Evolutionary conservation across 108 stramenopile species (phyloP).

Genomic region (Bacterosira constricta): DNA sequence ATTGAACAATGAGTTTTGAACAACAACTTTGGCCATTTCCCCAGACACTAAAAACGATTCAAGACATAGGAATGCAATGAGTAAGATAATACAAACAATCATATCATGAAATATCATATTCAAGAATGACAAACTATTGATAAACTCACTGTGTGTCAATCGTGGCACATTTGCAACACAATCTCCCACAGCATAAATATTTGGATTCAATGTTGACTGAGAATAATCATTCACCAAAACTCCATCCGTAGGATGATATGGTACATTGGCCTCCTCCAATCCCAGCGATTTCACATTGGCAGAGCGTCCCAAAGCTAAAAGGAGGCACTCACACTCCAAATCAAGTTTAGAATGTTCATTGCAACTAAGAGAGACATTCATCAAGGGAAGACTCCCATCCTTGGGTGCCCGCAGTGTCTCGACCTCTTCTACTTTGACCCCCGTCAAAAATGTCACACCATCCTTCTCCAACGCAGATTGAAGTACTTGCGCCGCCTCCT

Average conservation of each 20-base stretch:
- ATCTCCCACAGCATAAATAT: conserved; percentile 93
- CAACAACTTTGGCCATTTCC: conserved; percentile 94
- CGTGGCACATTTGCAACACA: conserved; percentile 85
- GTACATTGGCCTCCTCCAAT: conserved; percentile 83
- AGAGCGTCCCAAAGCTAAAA: conserved; percentile 88
- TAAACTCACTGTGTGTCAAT: conserved; percentile 73
- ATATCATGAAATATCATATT: not conserved
- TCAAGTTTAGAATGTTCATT: conserved; percentile 20
- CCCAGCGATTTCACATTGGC: conserved; percentile 93
- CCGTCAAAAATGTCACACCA: conserved; percentile 74
- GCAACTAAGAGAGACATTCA: conserved; percentile 57
- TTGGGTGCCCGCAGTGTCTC: conserved; percentile 50
- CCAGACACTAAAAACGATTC: conserved; percentile 60
- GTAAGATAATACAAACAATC: no score
- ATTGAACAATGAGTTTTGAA: conserved; percentile 89
- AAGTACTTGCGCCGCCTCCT: conserved; percentile 74
- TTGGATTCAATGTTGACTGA: conserved; percentile 83
- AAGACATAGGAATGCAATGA: not conserved
- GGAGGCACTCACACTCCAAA: conserved; percentile 83
- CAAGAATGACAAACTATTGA: not conserved
- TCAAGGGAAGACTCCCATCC: conserved; percentile 55
- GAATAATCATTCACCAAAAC: conserved; percentile 84
- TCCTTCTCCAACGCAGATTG: conserved; percentile 67
- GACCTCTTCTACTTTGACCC: conserved; percentile 47
- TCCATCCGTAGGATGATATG: conserved; percentile 77